Evolutionary conservation across 805 yeast genomes (phyloP).

Genomic region (Spathaspora boniae): DNA sequence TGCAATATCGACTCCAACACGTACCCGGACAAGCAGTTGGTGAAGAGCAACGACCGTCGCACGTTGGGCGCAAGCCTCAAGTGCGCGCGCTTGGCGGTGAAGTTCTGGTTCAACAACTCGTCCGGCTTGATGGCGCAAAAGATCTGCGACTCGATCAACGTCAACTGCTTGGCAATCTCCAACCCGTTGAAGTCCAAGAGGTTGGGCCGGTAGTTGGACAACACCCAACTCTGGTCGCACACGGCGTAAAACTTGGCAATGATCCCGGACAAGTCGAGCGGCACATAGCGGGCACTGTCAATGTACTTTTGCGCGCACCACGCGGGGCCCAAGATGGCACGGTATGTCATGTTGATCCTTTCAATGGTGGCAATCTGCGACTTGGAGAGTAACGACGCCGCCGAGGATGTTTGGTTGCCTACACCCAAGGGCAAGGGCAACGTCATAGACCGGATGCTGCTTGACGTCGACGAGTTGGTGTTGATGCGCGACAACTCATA

Average conservation of each 20-base stretch:
- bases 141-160: constrained; percentile 65
- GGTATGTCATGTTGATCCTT: constrained; percentile 47
- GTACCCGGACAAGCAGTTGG: constrained; percentile 68
- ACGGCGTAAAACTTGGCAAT: constrained; percentile 47
- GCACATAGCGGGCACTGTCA: constrained; percentile 26
- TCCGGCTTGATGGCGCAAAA: constrained; percentile 61
- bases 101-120: constrained; percentile 65
- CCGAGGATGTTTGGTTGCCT: constrained; percentile 39
- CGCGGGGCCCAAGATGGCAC: constrained; percentile 48
- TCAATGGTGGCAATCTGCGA: constrained; percentile 45
- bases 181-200: constrained; percentile 61
- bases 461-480: constrained; percentile 43
- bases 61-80: constrained; percentile 62
- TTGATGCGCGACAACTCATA: constrained; percentile 52
- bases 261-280: constrained; percentile 31
- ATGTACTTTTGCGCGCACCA: constrained; percentile 39
- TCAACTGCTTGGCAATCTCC: constrained; percentile 74
- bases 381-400: constrained; percentile 35
- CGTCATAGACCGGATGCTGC: constrained; percentile 37
- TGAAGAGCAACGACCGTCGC: constrained; percentile 57
- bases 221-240: constrained; percentile 57
- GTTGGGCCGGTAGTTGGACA: constrained; percentile 50
- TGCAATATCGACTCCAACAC: constrained; percentile 67
- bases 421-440: constrained; percentile 43
- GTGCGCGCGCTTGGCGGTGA: constrained; percentile 55